A percentile compares a stretch with the other conserved stretches of the same genome.
Conservation (phyloP, 371 early-diverging fungal species). For the Syncephalastrum monosporum region DNA sequence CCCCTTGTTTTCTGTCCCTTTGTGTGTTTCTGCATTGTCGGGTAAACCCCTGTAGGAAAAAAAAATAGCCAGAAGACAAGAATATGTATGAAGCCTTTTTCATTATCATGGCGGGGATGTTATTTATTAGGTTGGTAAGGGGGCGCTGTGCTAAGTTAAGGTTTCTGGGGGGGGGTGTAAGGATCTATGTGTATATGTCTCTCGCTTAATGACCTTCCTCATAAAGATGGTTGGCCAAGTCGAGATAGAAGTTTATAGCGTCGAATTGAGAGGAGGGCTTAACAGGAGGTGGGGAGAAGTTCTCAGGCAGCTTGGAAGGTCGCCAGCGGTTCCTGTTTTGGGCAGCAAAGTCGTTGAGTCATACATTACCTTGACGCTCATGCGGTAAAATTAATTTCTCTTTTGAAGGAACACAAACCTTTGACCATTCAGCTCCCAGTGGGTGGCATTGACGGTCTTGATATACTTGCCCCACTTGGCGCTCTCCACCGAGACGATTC, state of each 20-base stretch:
- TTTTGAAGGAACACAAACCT: conserved; percentile 13
- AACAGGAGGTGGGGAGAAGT: conserved; percentile 3
- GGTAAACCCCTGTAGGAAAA: no score
- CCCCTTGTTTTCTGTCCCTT: no score
- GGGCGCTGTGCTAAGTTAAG: no score
- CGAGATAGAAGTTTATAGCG: conserved; percentile 75
- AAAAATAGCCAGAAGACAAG: no score
- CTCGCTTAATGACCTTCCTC: conserved; percentile 35
- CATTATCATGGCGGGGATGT: no score
- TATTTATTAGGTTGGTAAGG: no score
- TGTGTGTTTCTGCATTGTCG: no score
- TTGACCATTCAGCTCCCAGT: conserved; percentile 77
- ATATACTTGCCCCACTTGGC: conserved; percentile 89
- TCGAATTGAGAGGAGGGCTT: conserved; percentile 49
- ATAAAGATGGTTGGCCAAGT: conserved; percentile 69
- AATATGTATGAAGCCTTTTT: no score
- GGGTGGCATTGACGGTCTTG: conserved; percentile 77
- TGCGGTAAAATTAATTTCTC: no score
- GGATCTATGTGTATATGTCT: no score
- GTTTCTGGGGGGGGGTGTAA: no score
- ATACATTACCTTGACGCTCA: no score
- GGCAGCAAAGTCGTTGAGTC: background rate
- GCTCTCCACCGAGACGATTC: conserved; percentile 77
- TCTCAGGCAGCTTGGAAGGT: conserved; percentile 19
- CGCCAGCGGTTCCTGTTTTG: conserved; percentile 24